Percentiles rank a stretch among this genome's conserved stretches.
Evolutionary conservation across 208 protist species (phyloP).

Genomic region (Naegleria gruberi): DNA sequence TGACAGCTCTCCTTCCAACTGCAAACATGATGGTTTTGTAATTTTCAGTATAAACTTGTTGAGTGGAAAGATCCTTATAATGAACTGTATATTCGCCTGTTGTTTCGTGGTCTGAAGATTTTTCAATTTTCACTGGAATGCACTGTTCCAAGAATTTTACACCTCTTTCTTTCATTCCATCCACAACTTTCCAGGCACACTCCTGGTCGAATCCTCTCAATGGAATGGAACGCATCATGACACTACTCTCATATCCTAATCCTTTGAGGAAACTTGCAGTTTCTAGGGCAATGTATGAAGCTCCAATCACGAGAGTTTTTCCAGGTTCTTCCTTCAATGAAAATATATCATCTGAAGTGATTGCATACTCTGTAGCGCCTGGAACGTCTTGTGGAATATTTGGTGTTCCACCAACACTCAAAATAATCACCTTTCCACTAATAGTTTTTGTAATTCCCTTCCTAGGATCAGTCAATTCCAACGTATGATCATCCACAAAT

Average conservation of each 20-base stretch:
- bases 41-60: constrained; percentile 23
- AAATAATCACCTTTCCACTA: constrained; percentile 48
- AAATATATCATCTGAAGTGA: constrained; percentile 73
- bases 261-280: constrained; percentile 71
- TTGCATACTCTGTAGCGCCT: constrained; percentile 44
- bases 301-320: constrained; percentile 69
- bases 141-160: constrained; percentile 38
- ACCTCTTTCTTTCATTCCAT: constrained; percentile 51
- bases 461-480: constrained; percentile 37
- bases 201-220: constrained; percentile 64
- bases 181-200: constrained; percentile 49
- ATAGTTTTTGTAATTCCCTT: constrained; percentile 28
- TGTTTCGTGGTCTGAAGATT: neutral
- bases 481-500: constrained; percentile 55
- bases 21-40: constrained; percentile 75
- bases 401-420: constrained; percentile 60
- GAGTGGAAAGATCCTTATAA: neutral
- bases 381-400: constrained; percentile 43
- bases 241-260: constrained; percentile 66
- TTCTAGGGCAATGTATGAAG: constrained; percentile 78
- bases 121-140: constrained; percentile 35
- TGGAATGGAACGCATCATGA: constrained; percentile 72
- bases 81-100: neutral
- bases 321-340: constrained; percentile 52
- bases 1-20: constrained; percentile 53